Base-by-base conservation (phyloP, 2,329 filamentous ascomycete genomes). In the Monosporascus cannonballus region DNA sequence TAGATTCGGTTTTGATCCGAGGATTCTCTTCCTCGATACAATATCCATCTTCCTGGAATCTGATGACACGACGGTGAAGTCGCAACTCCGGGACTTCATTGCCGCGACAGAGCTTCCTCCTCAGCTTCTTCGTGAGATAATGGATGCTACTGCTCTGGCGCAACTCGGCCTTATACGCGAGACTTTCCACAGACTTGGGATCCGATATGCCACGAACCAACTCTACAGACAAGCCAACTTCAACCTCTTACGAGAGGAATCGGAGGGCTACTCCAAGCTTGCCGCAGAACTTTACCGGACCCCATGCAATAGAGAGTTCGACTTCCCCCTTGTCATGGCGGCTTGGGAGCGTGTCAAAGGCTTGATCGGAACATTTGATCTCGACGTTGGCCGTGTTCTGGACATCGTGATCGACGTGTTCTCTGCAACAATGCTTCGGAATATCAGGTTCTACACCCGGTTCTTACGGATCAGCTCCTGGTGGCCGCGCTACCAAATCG, bases 181-280 rank as follows among this genome's bases (percentile, higher is more conserved):
- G n/a, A 93, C 86, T 6, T 99, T 97, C 68, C 77, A 81, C 53
- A 86, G 86, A 59, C 84, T 94, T 66, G 87, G 87, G 17, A 91
- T 96, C 59, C 86, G 93, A 51, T 91, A 95, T 65, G 89, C 92
- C 48, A 99, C 94, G 7, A 96, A 96, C 62, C 78, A 94, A 4
- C 80, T 99, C 1, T 99, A 99, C 69, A 87, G 92, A 55, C 94
- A 97, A 71, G 90, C 93, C 15, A 97, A 96, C 69, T 97, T 96
- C 76, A 99, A 99, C 64, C 75, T 99, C 7, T 76, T 99, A 20
- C 86, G 94, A 45, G 94, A 99, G 73, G 94, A 99, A 71, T 90
- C 90, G 0, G 94, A 99, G 71, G 94, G 95, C 41, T 99, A 96
- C 67, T 92, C 94, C 0, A 99, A 99, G 69, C 82, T 99, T 47